phyloP scores from a whole-genome alignment of 495 filamentous ascomycete species.

The Aspergillus carlsbadensis region DNA sequence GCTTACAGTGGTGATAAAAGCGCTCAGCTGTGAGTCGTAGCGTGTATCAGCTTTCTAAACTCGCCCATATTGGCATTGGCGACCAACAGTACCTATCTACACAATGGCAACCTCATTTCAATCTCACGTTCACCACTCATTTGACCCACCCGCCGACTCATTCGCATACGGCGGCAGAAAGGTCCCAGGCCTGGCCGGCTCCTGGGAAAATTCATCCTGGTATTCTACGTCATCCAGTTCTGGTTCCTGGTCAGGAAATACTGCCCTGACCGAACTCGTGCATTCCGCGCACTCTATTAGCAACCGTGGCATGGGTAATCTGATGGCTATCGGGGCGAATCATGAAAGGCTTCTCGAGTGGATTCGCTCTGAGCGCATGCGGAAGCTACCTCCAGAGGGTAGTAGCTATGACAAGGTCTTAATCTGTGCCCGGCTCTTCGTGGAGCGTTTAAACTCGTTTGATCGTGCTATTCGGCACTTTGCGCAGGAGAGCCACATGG shows the following conservation, averaged over 20 bases:
- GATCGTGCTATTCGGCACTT: constrained; percentile 31
- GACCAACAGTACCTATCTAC: not conserved
- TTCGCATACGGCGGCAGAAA: constrained; percentile 2
- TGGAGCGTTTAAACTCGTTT: constrained; percentile 31
- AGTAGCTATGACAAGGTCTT: constrained; percentile 41
- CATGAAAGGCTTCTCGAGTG: constrained; percentile 29
- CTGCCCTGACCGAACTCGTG: constrained; percentile 9
- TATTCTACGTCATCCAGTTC: not conserved
- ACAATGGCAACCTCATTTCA: constrained; percentile 15
- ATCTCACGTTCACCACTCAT: constrained; percentile 13
- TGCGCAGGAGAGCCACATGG: constrained; percentile 35
- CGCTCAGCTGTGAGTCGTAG: too few relatives aligned
- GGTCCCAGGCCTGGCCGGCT: constrained; percentile 14
- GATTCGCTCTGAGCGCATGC: constrained; percentile 33
- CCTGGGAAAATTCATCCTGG: constrained; percentile 4
- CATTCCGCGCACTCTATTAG: too few relatives aligned
- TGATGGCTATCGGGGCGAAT: constrained; percentile 14
- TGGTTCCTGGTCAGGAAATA: not conserved
- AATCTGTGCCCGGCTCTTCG: constrained; percentile 26
- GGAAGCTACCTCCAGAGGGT: constrained; percentile 36
- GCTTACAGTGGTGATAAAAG: too few relatives aligned
- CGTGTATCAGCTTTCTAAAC: too few relatives aligned
- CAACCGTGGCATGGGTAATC: constrained; percentile 3
- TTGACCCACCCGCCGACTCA: not conserved
- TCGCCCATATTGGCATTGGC: too few relatives aligned